Evolutionary conservation across 83 land plant species (phyloP), one percentile per base, ranked within the genome.

Genomic region (Thuja plicata): DNA sequence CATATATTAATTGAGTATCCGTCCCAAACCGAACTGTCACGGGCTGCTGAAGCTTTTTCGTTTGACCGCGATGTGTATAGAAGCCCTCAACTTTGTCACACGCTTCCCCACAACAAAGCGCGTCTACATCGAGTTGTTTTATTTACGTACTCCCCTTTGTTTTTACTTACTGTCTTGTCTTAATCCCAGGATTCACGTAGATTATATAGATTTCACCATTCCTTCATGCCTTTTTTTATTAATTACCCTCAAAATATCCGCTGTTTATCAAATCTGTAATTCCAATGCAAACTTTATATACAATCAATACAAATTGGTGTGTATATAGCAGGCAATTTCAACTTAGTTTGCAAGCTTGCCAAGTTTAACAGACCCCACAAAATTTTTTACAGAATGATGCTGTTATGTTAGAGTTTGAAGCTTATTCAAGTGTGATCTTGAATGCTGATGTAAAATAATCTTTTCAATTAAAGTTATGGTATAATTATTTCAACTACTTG

Each of bases 1-100:
- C 17, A 80, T 46, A 38, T 27, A 81, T 43, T 81, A 81, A 81
- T 45, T 8, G 24, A 43, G 48, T 27, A 81, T 24, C 19, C 84
- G 11, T 43, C 50, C 84, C 84, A 81, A 45, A 81, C 84, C 84
- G 45, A 45, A 81, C 45, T 81, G 84, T 81, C 84, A 81, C 84
- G 84, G 84, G 84, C 10, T 80, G 84, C 10, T 80, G 21, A 40
- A 41, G 21, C 46, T 80, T 80, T 80, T 40, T 8, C n/a, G 10
- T 80, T 80, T 80, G 84, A 41, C 50, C 46, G 50, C 11, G 11
- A 43, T 43, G 43, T 80, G 48, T 8, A 8, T 41, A 9, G 48
- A 81, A 81, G 48, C 84, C 16, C 84, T 43, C 52, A 45, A 24
- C 30, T 3, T 5, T 17, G n/a, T 27, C 48, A 19, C 84, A 43